Percentiles rank a stretch among this genome's conserved stretches.
Conservation (phyloP, 768 basidiomycete species). For the Tylopilus vinaceipallidus region DNA sequence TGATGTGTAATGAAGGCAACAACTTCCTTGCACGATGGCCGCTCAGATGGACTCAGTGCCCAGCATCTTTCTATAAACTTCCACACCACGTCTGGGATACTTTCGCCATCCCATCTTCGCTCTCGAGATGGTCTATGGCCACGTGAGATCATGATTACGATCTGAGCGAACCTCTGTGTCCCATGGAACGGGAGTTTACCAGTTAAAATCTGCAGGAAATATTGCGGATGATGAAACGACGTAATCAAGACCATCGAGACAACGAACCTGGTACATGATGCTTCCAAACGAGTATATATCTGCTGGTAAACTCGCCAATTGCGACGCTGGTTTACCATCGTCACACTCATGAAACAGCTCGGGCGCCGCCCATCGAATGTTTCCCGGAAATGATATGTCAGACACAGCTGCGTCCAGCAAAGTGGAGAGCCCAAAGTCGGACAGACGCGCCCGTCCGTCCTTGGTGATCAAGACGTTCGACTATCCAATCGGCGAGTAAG, state of each 20-base stretch:
- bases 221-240: not conserved
- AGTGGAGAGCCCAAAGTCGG: constrained; percentile 34
- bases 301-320: constrained; percentile 9
- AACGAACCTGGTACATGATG: constrained; percentile 25
- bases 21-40: constrained; percentile 17
- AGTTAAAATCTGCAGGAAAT: constrained; percentile 15
- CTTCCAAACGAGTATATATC: constrained; percentile 33
- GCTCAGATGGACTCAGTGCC: constrained; percentile 10
- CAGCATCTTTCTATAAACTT: constrained; percentile 24
- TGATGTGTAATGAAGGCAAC: constrained; percentile 15
- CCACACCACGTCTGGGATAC: constrained; percentile 25
- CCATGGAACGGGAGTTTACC: constrained; percentile 26
- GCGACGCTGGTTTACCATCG: not conserved
- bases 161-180: constrained; percentile 19
- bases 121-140: constrained; percentile 11
- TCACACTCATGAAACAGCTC: constrained; percentile 16
- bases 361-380: constrained; percentile 31
- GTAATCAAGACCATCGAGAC: not conserved
- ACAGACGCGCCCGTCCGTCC: constrained; percentile 16
- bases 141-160: constrained; percentile 21
- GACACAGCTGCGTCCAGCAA: constrained; percentile 3
- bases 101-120: constrained; percentile 20
- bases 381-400: constrained; percentile 18
- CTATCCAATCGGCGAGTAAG: constrained; percentile 8
- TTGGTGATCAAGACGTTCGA: constrained; percentile 22